Evolutionary conservation across 805 yeast species (phyloP).

Genomic region (Phaffomyces thermotolerans): DNA sequence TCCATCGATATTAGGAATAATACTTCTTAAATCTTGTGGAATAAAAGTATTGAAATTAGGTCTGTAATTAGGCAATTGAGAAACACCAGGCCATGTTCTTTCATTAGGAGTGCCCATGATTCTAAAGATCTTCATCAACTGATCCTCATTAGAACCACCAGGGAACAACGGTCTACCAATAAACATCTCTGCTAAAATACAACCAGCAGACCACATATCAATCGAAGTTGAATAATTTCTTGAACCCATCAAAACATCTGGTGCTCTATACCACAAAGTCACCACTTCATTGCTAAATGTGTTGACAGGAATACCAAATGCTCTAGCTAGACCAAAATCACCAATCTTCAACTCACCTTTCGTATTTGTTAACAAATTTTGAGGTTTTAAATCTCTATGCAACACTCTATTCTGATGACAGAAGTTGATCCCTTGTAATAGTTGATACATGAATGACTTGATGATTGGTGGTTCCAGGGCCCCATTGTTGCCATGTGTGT

Average conservation of each 20-base stretch:
- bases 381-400: slow-evolving; percentile 86
- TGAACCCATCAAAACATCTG: slow-evolving; percentile 91
- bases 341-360: slow-evolving; percentile 93
- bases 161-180: slow-evolving; percentile 97
- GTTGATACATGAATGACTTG: slow-evolving; percentile 90
- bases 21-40: slow-evolving; percentile 76
- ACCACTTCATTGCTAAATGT: slow-evolving; percentile 97
- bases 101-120: slow-evolving; percentile 96
- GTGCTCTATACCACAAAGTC: slow-evolving; percentile 96
- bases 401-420: slow-evolving; percentile 61
- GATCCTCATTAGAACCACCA: slow-evolving; percentile 95
- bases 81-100: slow-evolving; percentile 95
- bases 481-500: slow-evolving; percentile 73
- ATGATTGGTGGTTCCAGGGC: slow-evolving; percentile 83
- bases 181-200: slow-evolving; percentile 96
- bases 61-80: slow-evolving; percentile 81
- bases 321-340: slow-evolving; percentile 95
- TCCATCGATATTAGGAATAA: slow-evolving; percentile 72
- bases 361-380: slow-evolving; percentile 77
- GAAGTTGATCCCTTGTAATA: slow-evolving; percentile 72
- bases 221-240: slow-evolving; percentile 94
- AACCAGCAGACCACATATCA: slow-evolving; percentile 98
- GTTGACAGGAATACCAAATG: slow-evolving; percentile 96
- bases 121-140: slow-evolving; percentile 82
- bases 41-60: slow-evolving; percentile 78